Evolutionary conservation across 2,329 filamentous ascomycete species (phyloP).

Genomic region (Sarocladiaceae sp.): DNA sequence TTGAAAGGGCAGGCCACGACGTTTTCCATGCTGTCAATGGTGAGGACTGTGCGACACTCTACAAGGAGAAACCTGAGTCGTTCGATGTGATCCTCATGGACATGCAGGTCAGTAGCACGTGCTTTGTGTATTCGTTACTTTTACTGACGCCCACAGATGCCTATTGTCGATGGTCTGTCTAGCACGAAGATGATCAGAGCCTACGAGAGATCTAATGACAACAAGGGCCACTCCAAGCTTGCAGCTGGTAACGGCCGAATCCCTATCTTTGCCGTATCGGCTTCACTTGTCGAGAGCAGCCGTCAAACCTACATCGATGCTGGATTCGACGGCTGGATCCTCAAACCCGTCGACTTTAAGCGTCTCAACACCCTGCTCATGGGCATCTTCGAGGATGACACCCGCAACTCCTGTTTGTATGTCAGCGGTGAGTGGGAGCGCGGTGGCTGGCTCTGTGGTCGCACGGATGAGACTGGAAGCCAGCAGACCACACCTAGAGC

Average conservation of each 20-base stretch:
- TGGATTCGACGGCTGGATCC: constrained; percentile 87
- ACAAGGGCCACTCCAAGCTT: constrained; percentile 51
- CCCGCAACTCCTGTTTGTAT: constrained; percentile 63
- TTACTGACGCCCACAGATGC: constrained; percentile 79
- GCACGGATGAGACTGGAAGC: constrained; percentile 12
- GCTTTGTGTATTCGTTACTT: neutral
- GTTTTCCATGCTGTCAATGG: constrained; percentile 75
- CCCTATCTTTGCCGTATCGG: constrained; percentile 83
- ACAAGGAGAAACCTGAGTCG: constrained; percentile 54
- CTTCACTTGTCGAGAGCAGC: constrained; percentile 70
- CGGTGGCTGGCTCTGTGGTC: constrained; percentile 72
- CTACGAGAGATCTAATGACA: constrained; percentile 53
- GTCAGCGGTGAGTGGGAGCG: constrained; percentile 70
- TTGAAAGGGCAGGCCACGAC: constrained; percentile 71
- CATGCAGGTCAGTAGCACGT: constrained; percentile 65
- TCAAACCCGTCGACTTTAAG: constrained; percentile 83
- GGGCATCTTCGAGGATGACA: constrained; percentile 60
- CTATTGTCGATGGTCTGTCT: constrained; percentile 78
- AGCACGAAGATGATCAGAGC: constrained; percentile 81
- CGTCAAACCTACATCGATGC: constrained; percentile 65
- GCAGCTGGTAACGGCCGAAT: constrained; percentile 61
- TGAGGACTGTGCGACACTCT: constrained; percentile 73
- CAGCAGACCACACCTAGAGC: constrained; percentile 24
- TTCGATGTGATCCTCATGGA: constrained; percentile 89
- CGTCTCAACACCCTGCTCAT: constrained; percentile 64